These are phyloP conservation scores for Monilinia fructigena DNA, from an alignment of 2,329 filamentous ascomycete genomes.

Conservation along the genomic window DNA sequence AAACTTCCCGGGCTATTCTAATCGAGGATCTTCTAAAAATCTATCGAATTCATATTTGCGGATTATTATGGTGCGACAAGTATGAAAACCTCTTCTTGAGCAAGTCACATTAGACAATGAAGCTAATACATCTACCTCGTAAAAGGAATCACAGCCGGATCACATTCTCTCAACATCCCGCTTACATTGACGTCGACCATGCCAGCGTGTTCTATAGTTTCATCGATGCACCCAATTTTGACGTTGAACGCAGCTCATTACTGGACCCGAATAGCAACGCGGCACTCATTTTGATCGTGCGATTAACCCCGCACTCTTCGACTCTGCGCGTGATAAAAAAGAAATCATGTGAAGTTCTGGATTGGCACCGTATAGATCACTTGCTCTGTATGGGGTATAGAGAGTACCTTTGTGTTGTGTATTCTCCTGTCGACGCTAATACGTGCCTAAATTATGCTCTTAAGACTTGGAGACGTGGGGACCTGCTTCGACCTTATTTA, in stretches of 20 bases:
- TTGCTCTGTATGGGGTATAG: neutral
- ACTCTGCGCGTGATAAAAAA: neutral
- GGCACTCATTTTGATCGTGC: neutral
- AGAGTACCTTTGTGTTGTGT: neutral
- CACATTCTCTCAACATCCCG: neutral
- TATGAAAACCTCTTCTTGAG: neutral
- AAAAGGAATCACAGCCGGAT: neutral
- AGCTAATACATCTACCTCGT: neutral
- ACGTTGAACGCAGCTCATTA: neutral
- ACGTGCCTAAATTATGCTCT: neutral
- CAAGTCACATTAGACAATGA: neutral
- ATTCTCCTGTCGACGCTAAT: neutral
- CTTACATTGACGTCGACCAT: neutral
- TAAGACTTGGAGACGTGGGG: neutral
- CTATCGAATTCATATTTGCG: neutral
- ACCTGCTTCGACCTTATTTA: too few relatives aligned
- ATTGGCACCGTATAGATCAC: slow-evolving; percentile 8
- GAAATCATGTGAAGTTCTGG: neutral
- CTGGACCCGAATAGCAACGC: neutral
- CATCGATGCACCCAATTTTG: neutral
- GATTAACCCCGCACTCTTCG: neutral
- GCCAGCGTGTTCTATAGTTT: neutral
- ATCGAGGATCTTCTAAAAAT: neutral
- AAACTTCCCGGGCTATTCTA: neutral
- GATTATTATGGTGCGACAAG: neutral